A percentile compares a stretch with the other conserved stretches of the same genome.
phyloP scores from a whole-genome alignment of 2,329 filamentous ascomycete species.

The Cercospora zeina region DNA sequence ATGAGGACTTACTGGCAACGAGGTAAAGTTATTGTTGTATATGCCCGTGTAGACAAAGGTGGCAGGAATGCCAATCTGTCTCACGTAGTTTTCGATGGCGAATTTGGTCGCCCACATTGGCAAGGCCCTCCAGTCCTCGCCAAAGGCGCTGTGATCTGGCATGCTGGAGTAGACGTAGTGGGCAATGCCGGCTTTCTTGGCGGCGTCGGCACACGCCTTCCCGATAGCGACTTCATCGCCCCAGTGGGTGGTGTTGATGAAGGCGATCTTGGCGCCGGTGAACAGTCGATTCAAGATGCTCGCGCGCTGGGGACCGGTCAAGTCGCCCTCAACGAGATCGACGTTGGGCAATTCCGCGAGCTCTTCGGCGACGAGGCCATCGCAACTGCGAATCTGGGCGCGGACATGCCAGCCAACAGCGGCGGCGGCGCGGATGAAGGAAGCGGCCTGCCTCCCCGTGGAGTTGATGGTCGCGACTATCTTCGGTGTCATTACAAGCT shows the following conservation, averaged over 20 bases:
- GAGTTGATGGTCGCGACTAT: constrained; percentile 94
- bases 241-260: constrained; percentile 97
- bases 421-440: constrained; percentile 88
- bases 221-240: constrained; percentile 92
- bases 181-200: constrained; percentile 77
- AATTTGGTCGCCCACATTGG: constrained; percentile 93
- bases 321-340: constrained; percentile 67
- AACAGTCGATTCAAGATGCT: constrained; percentile 54
- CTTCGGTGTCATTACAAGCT: constrained; percentile 52
- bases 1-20: neutral
- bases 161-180: constrained; percentile 97
- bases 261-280: constrained; percentile 79
- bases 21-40: constrained; percentile 71
- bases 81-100: constrained; percentile 86
- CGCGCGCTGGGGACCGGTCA: constrained; percentile 47
- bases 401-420: constrained; percentile 92
- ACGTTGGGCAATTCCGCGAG: constrained; percentile 80
- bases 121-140: constrained; percentile 73
- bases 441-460: constrained; percentile 91
- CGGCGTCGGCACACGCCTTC: constrained; percentile 82
- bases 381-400: constrained; percentile 83
- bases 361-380: constrained; percentile 85
- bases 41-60: constrained; percentile 97
- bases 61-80: constrained; percentile 75
- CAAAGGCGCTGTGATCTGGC: constrained; percentile 86